These are phyloP conservation scores for Coemansia sp. DNA, from an alignment of 192 early-diverging fungal genomes.

Conservation along the genomic window DNA sequence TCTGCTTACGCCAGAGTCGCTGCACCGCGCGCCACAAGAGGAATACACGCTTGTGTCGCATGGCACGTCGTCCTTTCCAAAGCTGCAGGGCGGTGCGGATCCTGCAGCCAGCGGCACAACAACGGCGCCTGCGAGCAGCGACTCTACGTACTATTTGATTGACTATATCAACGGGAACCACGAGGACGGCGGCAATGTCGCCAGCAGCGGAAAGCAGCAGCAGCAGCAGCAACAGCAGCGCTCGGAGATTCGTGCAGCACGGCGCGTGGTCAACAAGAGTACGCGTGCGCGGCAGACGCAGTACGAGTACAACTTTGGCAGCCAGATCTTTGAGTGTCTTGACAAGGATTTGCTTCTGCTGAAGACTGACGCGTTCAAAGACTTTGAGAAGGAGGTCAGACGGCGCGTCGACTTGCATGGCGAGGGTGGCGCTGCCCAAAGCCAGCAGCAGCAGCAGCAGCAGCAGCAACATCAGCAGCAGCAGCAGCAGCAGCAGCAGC, in stretches of 20 bases:
- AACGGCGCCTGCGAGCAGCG: constrained; percentile 14
- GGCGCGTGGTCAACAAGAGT: constrained; percentile 44
- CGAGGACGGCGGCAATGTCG: not conserved
- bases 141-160: constrained; percentile 47
- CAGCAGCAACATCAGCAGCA: not conserved
- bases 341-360: constrained; percentile 46
- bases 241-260: constrained; percentile 18
- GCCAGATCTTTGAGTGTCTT: constrained; percentile 51
- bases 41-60: constrained; percentile 16
- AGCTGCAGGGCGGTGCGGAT: not conserved
- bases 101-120: not conserved
- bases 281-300: constrained; percentile 49
- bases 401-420: not conserved
- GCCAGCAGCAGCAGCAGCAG: not conserved
- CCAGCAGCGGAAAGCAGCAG: not conserved
- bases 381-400: constrained; percentile 10
- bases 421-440: not conserved
- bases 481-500: constrained; percentile 3
- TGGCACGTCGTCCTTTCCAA: constrained; percentile 4
- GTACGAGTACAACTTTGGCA: constrained; percentile 54
- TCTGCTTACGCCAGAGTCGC: constrained; percentile 45
- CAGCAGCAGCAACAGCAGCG: not conserved
- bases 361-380: constrained; percentile 44
- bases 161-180: constrained; percentile 47
- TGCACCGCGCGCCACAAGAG: constrained; percentile 23